Percentiles rank a stretch among this genome's conserved stretches.
Conservation (phyloP, 306 rosid genomes). For the Psophocarpus tetragonolobus region DNA sequence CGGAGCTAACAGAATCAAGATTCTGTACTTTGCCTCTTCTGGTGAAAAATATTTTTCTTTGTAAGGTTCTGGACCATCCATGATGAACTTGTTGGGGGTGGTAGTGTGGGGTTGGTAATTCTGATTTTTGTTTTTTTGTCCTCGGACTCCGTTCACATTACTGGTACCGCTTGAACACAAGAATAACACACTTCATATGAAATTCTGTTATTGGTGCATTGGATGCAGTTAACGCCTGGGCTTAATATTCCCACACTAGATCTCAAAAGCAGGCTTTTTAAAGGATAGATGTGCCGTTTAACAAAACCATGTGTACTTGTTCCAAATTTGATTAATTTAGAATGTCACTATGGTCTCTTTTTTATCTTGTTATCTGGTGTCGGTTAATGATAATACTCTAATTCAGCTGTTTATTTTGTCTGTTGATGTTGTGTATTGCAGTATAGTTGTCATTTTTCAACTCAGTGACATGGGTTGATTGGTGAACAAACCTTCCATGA, state of each 20-base stretch:
- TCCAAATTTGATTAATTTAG: not conserved
- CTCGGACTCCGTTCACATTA: not conserved
- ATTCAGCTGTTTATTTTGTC: not conserved
- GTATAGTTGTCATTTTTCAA: not conserved
- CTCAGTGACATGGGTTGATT: not conserved
- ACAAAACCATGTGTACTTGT: not conserved
- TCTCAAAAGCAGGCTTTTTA: not conserved
- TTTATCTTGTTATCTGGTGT: not conserved
- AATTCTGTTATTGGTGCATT: not conserved
- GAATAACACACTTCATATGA: not conserved
- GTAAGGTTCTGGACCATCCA: not conserved
- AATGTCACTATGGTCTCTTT: not conserved
- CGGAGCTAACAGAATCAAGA: conserved; percentile 25
- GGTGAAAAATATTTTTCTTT: conserved; percentile 14
- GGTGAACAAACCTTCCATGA: too few relatives aligned
- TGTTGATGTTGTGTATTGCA: not conserved
- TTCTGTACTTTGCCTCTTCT: not conserved
- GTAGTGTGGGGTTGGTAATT: not conserved
- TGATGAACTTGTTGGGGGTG: not conserved
- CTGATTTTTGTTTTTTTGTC: not conserved
- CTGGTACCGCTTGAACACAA: not conserved
- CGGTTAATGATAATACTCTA: not conserved
- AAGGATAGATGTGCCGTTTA: not conserved
- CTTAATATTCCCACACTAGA: not conserved
- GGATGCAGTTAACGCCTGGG: not conserved